Evolutionary conservation across 306 rosid species (phyloP), one percentile per base, ranked within the genome.

Genomic region (Glycine soja): DNA sequence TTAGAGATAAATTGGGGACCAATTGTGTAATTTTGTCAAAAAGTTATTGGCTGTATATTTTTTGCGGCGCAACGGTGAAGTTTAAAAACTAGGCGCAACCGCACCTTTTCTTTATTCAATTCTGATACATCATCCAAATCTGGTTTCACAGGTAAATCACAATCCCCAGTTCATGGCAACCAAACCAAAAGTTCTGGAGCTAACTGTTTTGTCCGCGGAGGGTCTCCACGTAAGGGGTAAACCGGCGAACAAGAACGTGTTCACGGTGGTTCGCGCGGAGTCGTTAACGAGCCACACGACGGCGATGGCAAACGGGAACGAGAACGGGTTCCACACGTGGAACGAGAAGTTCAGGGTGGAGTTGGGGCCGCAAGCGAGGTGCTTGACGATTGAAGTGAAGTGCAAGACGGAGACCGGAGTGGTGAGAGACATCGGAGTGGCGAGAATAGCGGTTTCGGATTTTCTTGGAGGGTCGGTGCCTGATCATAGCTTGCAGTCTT

Each of bases 141-240:
- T 42, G 46, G 46, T 6, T 42, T 34, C 16, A 8, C 43, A 2
- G 4, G 30, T 24, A 24, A 24, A 24, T 24, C 30, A 24, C 30
- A 24, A 24, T 24, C 30, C 30, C 30, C 30, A 24, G 1, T 24
- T 24, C 30, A 24, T 24, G 54, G 57, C 74, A 7, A 6, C 63
- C n/a, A 75, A 3, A 24, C 36, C 88, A 6, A 70, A 81, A 6
- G 79, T 68, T 2, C 51, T 93, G 0, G 91, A 93, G 74, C 11
- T 93, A 14, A 88, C 90, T 0, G 80, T 91, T 4, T 56, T 87
- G 8, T 90, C 97, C 0, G 88, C 85, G 0, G 86, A 93, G 43
- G 84, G 80, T 12, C 87, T 93, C 5, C 77, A 75, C 11, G 3
- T 84, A 0, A 82, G 81, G 54, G 16, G 81, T 36, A 87, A 83